These are phyloP conservation scores for Vaccinium myrtillus DNA, from an alignment of 148 eudicot species.

Conservation along the genomic window DNA sequence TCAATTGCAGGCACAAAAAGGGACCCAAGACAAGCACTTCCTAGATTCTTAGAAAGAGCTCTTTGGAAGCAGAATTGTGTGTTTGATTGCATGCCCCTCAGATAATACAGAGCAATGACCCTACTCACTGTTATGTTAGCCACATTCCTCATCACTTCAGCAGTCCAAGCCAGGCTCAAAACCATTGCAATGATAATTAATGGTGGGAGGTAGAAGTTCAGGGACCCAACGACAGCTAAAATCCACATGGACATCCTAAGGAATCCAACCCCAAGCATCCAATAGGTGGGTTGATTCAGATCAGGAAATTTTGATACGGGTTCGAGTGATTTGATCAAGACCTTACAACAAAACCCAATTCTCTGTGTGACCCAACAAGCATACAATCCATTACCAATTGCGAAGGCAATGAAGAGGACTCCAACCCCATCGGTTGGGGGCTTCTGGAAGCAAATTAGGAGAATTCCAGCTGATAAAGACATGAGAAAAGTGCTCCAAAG, in stretches of 20 bases:
- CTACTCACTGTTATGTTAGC: constrained; percentile 84
- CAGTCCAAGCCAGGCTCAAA: constrained; percentile 80
- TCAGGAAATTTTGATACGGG: constrained; percentile 71
- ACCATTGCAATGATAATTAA: constrained; percentile 53
- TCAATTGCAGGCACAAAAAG: constrained; percentile 93
- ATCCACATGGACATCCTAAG: constrained; percentile 90
- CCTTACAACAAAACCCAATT: constrained; percentile 53
- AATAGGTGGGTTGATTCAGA: constrained; percentile 72
- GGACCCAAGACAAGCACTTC: constrained; percentile 90
- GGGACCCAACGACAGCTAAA: constrained; percentile 77
- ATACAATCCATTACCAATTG: constrained; percentile 86
- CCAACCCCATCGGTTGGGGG: constrained; percentile 76
- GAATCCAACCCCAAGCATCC: constrained; percentile 80
- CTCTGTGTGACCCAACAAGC: constrained; percentile 93
- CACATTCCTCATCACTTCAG: constrained; percentile 97
- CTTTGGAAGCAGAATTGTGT: constrained; percentile 86
- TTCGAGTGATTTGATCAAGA: constrained; percentile 71
- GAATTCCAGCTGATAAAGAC: constrained; percentile 78
- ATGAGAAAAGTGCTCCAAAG: constrained; percentile 75
- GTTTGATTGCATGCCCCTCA: constrained; percentile 88
- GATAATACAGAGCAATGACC: constrained; percentile 82
- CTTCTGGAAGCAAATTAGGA: constrained; percentile 81
- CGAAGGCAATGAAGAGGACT: constrained; percentile 53
- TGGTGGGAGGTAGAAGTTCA: constrained; percentile 72
- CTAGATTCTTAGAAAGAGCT: constrained; percentile 75